Conservation (phyloP, 306 rosid genomes). For the Myrica gale region DNA sequence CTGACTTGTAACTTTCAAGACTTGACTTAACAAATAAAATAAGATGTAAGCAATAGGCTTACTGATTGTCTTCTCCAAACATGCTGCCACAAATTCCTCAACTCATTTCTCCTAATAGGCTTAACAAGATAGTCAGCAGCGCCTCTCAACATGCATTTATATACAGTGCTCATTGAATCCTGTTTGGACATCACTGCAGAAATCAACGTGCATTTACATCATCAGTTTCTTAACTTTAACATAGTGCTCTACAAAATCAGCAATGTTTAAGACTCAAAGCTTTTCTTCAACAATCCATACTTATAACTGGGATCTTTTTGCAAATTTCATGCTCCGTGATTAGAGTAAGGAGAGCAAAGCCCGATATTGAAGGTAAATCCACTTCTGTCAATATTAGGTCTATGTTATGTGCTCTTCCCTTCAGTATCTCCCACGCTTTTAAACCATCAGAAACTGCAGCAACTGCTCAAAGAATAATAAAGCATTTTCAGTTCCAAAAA, state of each 20-base stretch:
- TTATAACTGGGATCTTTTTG: slow-evolving; percentile 93
- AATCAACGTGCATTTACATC: background rate
- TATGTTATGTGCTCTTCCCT: slow-evolving; percentile 59
- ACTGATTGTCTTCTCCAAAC: slow-evolving; percentile 97
- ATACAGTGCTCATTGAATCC: slow-evolving; percentile 82
- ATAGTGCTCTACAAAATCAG: slow-evolving; percentile 1
- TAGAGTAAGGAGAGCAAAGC: slow-evolving; percentile 81
- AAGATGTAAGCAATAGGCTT: slow-evolving; percentile 24
- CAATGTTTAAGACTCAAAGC: slow-evolving; percentile 13
- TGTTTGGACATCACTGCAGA: slow-evolving; percentile 88
- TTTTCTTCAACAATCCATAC: slow-evolving; percentile 41
- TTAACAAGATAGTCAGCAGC: slow-evolving; percentile 96
- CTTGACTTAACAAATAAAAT: background rate
- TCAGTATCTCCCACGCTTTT: slow-evolving; percentile 94
- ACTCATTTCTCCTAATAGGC: slow-evolving; percentile 85
- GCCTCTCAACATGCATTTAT: slow-evolving; percentile 88
- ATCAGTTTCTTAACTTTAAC: background rate
- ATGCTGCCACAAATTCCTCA: slow-evolving; percentile 96
- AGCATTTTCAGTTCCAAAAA: slow-evolving; percentile 18
- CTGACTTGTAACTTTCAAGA: slow-evolving; percentile 2
- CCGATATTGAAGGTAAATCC: slow-evolving; percentile 90
- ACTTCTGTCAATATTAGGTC: slow-evolving; percentile 93
- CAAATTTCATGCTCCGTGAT: slow-evolving; percentile 86
- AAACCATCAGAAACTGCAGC: slow-evolving; percentile 91
- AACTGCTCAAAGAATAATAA: slow-evolving; percentile 56